Base-by-base conservation (phyloP, 73 alveolate genomes). In the Stentor roeselii region DNA sequence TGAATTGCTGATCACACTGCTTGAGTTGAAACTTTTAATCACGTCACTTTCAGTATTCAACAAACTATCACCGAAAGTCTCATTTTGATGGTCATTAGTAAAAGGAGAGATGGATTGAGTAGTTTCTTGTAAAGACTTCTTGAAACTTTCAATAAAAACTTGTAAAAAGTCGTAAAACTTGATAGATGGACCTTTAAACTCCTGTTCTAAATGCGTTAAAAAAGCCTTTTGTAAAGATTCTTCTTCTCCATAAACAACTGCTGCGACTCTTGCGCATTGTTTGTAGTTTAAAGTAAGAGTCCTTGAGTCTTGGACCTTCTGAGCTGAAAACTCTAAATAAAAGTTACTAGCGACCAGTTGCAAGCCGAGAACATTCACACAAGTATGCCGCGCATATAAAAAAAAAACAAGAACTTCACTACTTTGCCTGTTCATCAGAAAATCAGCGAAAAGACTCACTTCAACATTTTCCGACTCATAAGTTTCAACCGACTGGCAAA, bases 401-500 rank as follows among this genome's bases (percentile, higher is more conserved):
- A 67, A 67, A 40, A 67, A 67, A 67, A 67, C 37, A 27, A 67
- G 37, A 30, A 21, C 41, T 11, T 67, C 80, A 67, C 50, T 67
- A 2, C 21, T 21, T 21, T 27, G 34, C 11, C 15, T 11, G 2
- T n/a, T 0, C 0, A 40, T 67, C 1, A 67, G 37, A 34, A 67
- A 67, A n/a, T 67, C 21, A 32, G 80, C 21, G 34, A 67, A 67
- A 2, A 2, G n/a, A 27, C 42, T 67, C 27, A 67, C 34, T 67
- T 67, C 80, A 14, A 67, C 37, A 2, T 67, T 21, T 1, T 67
- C 80, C 21, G 21, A 27, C 34, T 67, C 80, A 67, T 67, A 67
- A 2, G 80, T 67, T 34, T 67, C 80, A 27, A 34, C n/a, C 14
- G 80, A 67, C 41, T 67, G 80, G 2, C 80, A 67, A 27, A 67